Base-by-base conservation (phyloP, 169 alveolate genomes). In the Babesia sp. region DNA sequence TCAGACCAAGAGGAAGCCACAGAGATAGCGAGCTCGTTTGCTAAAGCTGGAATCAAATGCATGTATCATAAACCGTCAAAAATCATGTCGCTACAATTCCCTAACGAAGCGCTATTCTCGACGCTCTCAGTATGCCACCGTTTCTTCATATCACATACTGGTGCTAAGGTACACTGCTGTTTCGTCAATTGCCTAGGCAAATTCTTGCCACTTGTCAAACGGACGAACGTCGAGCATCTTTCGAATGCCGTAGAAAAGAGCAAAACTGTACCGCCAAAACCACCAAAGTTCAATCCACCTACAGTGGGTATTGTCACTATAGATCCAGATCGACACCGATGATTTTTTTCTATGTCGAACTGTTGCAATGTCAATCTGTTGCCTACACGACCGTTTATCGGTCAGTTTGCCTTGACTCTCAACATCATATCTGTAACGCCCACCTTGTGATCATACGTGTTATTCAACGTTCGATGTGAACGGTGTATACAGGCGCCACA, bases 51-150 rank as follows among this genome's bases (percentile, higher is more conserved):
- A n/a, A 69, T 79, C 28, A 69, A 59, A 56, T 79, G 87, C 55
- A 79, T 79, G 87, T 79, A 79, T 55, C 87, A 79, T 66, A 79
- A 79, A 56, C 82, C 82, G 22, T 79, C 87, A 3, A 79, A 79
- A 39, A 79, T 79, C 26, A 79, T 79, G 87, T 79, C 87, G 37
- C 45, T 79, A 24, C 87, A 79, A 48, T 79, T 79, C 46, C 87
- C 87, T 7, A 75, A 70, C 51, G 87, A 79, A 24, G 59, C 73
- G 26, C 54, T 61, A 7, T 50, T 71, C 24, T 75, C 73, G 28
- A 14, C 69, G 24, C 54, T 79, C 44, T 33, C 87, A n/a, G 64
- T 69, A 28, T 48, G 83, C 8, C 85, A 68, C 28, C 73, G 74
- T 8, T 33, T 39, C 29, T 79, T 58, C 63, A 79, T 42, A 24